Evolutionary conservation across 768 basidiomycete genomes (phyloP).

Genomic region (Lactarius vividus): DNA sequence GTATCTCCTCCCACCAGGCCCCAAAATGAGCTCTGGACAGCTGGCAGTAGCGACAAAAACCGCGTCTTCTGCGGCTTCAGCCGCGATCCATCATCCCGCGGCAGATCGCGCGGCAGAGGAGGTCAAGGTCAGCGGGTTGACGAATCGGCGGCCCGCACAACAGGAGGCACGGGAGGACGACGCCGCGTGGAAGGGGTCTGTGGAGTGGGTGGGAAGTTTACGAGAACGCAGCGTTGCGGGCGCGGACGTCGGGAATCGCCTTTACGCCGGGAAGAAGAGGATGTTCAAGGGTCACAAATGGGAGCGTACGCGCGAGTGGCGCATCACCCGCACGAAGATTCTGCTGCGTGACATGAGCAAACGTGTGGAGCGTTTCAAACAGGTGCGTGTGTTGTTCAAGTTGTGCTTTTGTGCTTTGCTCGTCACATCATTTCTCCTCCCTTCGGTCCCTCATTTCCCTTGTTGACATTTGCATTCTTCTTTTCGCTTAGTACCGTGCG

Average conservation of each 20-base stretch:
- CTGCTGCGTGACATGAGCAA: constrained; percentile 69
- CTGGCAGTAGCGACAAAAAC: constrained; percentile 29
- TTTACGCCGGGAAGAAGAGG: constrained; percentile 73
- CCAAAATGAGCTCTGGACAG: constrained; percentile 45
- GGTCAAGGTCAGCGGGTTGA: constrained; percentile 1
- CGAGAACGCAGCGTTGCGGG: constrained; percentile 40
- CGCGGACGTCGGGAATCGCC: constrained; percentile 53
- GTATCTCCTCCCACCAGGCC: constrained; percentile 65
- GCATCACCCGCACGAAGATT: constrained; percentile 47
- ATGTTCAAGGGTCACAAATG: constrained; percentile 96
- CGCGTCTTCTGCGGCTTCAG: constrained; percentile 24
- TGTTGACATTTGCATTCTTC: constrained; percentile 2
- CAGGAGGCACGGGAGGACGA: background rate
- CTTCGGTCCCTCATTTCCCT: background rate
- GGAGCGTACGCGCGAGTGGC: constrained; percentile 58
- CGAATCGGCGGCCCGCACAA: background rate
- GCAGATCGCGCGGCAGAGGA: background rate
- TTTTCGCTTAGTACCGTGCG: constrained; percentile 21
- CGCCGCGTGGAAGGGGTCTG: constrained; percentile 35
- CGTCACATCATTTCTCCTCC: no score
- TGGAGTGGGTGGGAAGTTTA: constrained; percentile 34
- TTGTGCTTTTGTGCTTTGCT: no score
- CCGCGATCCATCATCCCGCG: background rate
- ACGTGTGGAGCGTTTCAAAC: constrained; percentile 64
- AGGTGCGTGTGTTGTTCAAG: constrained; percentile 38